Evolutionary conservation across 441 rosid genomes (phyloP).

Genomic region (Biscutella laevigata): DNA sequence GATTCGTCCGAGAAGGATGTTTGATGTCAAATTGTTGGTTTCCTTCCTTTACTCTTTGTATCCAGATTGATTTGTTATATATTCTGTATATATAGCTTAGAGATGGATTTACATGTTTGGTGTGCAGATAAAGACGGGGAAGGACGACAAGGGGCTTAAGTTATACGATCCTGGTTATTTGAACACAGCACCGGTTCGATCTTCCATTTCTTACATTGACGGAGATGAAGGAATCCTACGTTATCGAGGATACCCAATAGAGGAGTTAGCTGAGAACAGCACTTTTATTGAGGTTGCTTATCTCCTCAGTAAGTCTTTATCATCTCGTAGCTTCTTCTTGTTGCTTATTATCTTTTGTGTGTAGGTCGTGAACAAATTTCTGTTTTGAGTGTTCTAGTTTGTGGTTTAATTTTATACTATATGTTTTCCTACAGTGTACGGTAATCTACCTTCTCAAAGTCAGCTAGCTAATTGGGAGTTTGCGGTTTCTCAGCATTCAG

Average conservation of each 20-base stretch:
- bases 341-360: background rate
- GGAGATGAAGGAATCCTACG: conserved; percentile 63
- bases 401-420: background rate
- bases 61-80: no score
- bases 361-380: background rate
- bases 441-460: conserved; percentile 69
- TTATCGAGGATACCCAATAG: conserved; percentile 17
- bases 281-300: conserved; percentile 37
- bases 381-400: background rate
- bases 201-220: conserved; percentile 70
- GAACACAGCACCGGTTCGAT: conserved; percentile 86
- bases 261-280: conserved; percentile 53
- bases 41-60: no score
- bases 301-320: conserved; percentile 26
- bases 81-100: no score
- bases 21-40: no score
- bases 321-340: background rate
- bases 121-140: conserved; percentile 64
- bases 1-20: background rate
- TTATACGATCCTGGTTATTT: conserved; percentile 87
- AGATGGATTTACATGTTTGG: conserved; percentile 6
- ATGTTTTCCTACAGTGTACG: conserved; percentile 58
- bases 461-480: conserved; percentile 96
- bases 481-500: conserved; percentile 88
- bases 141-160: conserved; percentile 72